Evolutionary conservation across 805 yeast genomes (phyloP).

Genomic region (Brettanomyces nanus): DNA sequence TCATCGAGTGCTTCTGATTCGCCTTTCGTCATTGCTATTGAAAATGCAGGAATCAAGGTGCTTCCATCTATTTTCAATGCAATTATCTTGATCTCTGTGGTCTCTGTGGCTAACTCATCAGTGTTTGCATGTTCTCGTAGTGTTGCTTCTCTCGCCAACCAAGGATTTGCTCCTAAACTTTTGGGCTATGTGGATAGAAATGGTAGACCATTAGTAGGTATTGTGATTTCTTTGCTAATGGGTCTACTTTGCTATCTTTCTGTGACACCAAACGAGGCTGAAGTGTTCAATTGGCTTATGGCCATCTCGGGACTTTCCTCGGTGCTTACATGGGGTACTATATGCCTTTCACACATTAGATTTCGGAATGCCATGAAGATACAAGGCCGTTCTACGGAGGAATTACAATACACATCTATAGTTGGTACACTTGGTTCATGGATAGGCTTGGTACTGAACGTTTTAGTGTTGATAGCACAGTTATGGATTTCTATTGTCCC

Average conservation of each 20-base stretch:
- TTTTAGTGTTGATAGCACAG: constrained; percentile 55
- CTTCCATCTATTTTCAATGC: constrained; percentile 62
- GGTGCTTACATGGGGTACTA: constrained; percentile 66
- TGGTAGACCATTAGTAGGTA: constrained; percentile 68
- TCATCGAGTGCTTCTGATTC: constrained; percentile 48
- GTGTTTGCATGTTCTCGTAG: constrained; percentile 62
- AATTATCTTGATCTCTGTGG: constrained; percentile 55
- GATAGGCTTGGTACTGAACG: constrained; percentile 46
- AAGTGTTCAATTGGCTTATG: constrained; percentile 62
- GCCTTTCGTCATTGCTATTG: constrained; percentile 59
- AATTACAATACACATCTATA: constrained; percentile 54
- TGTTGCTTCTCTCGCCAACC: constrained; percentile 51
- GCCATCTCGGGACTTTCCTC: constrained; percentile 65
- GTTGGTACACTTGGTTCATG: constrained; percentile 57
- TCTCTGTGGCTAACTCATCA: constrained; percentile 66
- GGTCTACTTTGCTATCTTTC: constrained; percentile 53
- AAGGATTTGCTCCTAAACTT: constrained; percentile 50
- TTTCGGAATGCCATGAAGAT: constrained; percentile 53
- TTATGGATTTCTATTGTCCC: constrained; percentile 77
- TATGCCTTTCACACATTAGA: constrained; percentile 54
- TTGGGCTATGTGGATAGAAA: constrained; percentile 58
- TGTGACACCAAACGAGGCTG: constrained; percentile 42
- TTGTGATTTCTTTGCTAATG: constrained; percentile 37
- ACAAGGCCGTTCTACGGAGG: constrained; percentile 56
- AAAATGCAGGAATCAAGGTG: constrained; percentile 48